Evolutionary conservation across 2,329 filamentous ascomycete species (phyloP).

Genomic region (Ophiostoma tasmaniense): DNA sequence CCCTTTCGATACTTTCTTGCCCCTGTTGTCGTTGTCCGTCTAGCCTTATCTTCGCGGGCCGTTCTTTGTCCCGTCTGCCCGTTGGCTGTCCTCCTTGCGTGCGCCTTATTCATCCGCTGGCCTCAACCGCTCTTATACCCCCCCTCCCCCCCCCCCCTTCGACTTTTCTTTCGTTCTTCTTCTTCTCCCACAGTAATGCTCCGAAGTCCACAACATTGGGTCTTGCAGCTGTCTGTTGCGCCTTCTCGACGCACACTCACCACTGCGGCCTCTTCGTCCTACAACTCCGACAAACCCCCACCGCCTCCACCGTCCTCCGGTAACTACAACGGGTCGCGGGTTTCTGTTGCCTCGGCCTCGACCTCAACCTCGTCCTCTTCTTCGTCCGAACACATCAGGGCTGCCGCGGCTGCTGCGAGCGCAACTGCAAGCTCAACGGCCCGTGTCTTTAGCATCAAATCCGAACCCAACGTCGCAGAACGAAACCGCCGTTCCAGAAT

Average conservation of each 20-base stretch:
- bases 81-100: neutral
- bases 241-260: slow-evolving; percentile 21
- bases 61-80: neutral
- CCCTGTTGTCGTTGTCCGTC: neutral
- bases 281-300: slow-evolving; percentile 14
- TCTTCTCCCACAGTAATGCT: slow-evolving; percentile 18
- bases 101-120: neutral
- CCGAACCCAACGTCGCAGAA: slow-evolving; percentile 16
- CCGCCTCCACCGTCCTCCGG: slow-evolving; percentile 4
- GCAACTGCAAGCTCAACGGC: slow-evolving; percentile 1
- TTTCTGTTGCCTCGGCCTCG: neutral
- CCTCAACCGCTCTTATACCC: neutral
- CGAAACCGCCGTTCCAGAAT: slow-evolving; percentile 1
- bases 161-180: neutral
- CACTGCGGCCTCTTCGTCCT: slow-evolving; percentile 18
- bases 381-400: neutral
- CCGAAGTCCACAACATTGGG: slow-evolving; percentile 19
- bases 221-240: slow-evolving; percentile 22
- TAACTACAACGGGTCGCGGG: neutral
- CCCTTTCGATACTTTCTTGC: neutral
- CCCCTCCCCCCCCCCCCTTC: neutral
- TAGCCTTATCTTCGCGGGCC: neutral
- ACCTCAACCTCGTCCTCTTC: neutral
- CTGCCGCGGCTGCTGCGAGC: slow-evolving; percentile 10
- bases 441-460: slow-evolving; percentile 17